Base-by-base conservation (phyloP, 2,329 filamentous ascomycete species). In the Trichoderma afroharzianum region DNA sequence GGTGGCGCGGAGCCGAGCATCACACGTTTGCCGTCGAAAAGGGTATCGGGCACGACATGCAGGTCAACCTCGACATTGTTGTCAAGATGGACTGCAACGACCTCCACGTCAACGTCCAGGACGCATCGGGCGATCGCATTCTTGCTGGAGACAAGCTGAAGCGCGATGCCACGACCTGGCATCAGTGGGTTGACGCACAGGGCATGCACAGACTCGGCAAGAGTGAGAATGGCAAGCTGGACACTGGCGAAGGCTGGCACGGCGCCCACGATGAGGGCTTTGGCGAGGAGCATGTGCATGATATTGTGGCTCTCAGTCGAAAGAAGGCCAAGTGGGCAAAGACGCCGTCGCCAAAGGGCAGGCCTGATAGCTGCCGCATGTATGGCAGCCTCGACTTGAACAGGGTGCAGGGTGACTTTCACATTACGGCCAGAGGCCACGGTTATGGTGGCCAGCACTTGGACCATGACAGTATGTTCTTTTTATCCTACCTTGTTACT, bases 331-430 rank as follows among this genome's bases (percentile, higher is more conserved):
- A 91, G 79, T 91, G 90, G 83, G 86, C 88, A 43, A 95, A 92
- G 86, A 96, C 94, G 2, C 95, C 94, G 2, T 86, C 84, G 72
- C 78, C 96, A 21, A 86, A 86, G 79, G 83, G 84, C 4, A 76
- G 78, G 26, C 82, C 86, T 18, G 93, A 97, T 80, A 92, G 92
- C 73, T 99, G 96, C 81, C 90, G 96, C 62, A 90, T 99, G 74
- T 99, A 90, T 81, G 96, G 96, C 39, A 97, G 90, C 77, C 81
- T 99, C 80, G 92, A 97, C 76, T 88, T 97, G 75, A 99, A 99
- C 82, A 97, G 97, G 83, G 96, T 99, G 58, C 95, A 98, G 82
- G 96, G 95, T 4, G 95, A 99, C 81, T 98, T 99, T 79, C 96
- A 99, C 80, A 96, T 99, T 78, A 99, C 96, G 2, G 96, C 96